Base-by-base conservation (phyloP, 345 rosid species). In the Syzygium oleosum region DNA sequence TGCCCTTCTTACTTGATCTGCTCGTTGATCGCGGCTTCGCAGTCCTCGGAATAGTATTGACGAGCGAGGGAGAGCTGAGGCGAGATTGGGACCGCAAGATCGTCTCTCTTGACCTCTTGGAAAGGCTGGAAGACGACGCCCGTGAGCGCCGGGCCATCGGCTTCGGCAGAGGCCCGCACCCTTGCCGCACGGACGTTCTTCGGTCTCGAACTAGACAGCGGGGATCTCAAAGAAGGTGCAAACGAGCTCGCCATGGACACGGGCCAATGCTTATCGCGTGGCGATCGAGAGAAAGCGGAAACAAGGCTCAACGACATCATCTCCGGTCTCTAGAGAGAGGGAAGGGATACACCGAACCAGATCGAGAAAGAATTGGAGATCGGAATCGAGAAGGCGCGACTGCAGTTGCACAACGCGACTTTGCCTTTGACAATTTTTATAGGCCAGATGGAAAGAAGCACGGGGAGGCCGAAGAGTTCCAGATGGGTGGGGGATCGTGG, bases 41-140 rank as follows among this genome's bases (percentile, higher is more conserved):
- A 90, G 84, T 92, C 96, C 51, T 96, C 95, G 7, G 90, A 34
- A 87, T 80, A 96, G 88, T 93, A 93, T 27, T 96, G 98, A 29
- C 98, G 93, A 14, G 98, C 99, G 61, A 97, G 93, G 12, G 99
- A 97, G 54, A 88, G 88, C 13, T 97, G 92, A 34, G 97, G 94
- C 61, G 90, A 59, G 9, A 89, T 88, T 12, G 99, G 99, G n/a
- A 97, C 97, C n/a, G 95, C 94, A 91, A 91, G 92, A 84, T 96
- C 96, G 90, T 96, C 99, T 91, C 94, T 97, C 92, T 96, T 95
- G 53, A 97, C 97, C 90, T 97, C 99, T 91, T 93, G 93, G 54
- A 97, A 96, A 14, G 99, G 99, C 92, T 94, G 91, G 59, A 97
- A 97, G 49, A 96, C 78, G 29, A 97, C 94, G 5, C 98, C 99